Evolutionary conservation across 139 green algal genomes (phyloP), one percentile per base, ranked within the genome.

Genomic region (Asterochloris sp.): DNA sequence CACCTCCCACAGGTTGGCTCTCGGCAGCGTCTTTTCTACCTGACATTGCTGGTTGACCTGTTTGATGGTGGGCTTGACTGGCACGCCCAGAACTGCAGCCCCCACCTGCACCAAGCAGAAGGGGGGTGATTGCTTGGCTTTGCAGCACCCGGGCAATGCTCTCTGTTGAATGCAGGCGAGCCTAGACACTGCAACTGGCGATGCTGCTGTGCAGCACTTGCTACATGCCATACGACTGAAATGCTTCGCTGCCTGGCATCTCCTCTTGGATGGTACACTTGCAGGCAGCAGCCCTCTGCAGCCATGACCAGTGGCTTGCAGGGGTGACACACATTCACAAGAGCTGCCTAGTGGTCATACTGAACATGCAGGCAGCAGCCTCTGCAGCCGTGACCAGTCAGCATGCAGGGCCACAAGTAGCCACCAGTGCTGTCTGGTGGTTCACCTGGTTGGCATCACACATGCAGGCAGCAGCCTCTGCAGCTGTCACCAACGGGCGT

Each of bases 1-100:
- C 81, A 99, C 96, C 85, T 99, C 97, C 95, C 96, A 99, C 63
- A 99, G 92, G 78, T 87, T 87, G 11, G 90, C 85, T 11, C 97
- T 90, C 61, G 97, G 83, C 69, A 99, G 89, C 54, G 97, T 99
- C 68, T 94, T 92, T 11, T 92, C 87, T 15, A 99, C 96, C 62
- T 89, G 91, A 13, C 86, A 73, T 23, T 91, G 69, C 10, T 28
- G 74, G 82, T 93, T 90, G 19, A 97, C 93, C 86, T 98, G 91
- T 87, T 98, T 98, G 86, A 99, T 98, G 29, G 97, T 99, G 14
- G 93, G 93, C 87, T 99, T 99, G 4, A 96, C 92, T 8, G 91
- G 90, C 26, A 99, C 97, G 9, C 93, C 97, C 76, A 99, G 89
- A 74, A 99, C 97, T 63, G 97, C 97, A 29, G 97, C 97, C 54